Conservation (phyloP, 495 filamentous ascomycete species). For the Ascobolus immersus region DNA sequence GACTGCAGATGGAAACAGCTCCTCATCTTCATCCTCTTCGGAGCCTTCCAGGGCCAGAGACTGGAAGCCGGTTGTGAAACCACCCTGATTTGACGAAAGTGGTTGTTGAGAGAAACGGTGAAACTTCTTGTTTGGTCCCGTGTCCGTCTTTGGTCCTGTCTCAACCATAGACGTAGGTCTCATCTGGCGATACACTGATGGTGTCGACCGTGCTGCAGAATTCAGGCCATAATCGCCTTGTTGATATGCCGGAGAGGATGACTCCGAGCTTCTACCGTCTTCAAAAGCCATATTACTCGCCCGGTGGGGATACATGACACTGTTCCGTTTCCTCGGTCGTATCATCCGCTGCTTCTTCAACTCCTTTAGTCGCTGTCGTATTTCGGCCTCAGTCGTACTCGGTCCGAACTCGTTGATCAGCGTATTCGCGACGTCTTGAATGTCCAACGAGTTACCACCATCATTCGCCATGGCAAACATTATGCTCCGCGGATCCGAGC, state of each 20-base stretch:
- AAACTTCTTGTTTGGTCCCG: constrained; percentile 4
- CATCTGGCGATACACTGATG: too few species aligned
- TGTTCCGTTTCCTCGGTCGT: constrained; percentile 27
- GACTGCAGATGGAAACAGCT: too few species aligned
- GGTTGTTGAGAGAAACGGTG: constrained; percentile 9
- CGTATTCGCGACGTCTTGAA: constrained; percentile 54
- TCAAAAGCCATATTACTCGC: constrained; percentile 26
- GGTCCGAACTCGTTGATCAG: constrained; percentile 53
- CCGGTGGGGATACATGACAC: constrained; percentile 24
- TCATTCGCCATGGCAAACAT: constrained; percentile 97
- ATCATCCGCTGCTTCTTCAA: constrained; percentile 31
- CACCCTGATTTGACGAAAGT: too few species aligned
- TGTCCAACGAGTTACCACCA: constrained; percentile 61
- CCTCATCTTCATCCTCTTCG: too few species aligned
- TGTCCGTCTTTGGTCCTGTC: too few species aligned
- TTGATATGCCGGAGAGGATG: constrained; percentile 27
- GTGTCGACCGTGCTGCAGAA: too few species aligned
- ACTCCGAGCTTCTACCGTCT: constrained; percentile 28
- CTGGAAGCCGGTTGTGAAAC: too few species aligned
- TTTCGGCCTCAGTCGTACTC: constrained; percentile 69
- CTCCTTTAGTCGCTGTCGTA: constrained; percentile 73
- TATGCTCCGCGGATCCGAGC: constrained; percentile 58
- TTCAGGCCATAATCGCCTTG: too few species aligned
- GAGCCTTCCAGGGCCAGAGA: too few species aligned
- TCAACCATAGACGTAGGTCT: too few species aligned